Conservation (phyloP, 352 stramenopile species). For the Pythium insidiosum region DNA sequence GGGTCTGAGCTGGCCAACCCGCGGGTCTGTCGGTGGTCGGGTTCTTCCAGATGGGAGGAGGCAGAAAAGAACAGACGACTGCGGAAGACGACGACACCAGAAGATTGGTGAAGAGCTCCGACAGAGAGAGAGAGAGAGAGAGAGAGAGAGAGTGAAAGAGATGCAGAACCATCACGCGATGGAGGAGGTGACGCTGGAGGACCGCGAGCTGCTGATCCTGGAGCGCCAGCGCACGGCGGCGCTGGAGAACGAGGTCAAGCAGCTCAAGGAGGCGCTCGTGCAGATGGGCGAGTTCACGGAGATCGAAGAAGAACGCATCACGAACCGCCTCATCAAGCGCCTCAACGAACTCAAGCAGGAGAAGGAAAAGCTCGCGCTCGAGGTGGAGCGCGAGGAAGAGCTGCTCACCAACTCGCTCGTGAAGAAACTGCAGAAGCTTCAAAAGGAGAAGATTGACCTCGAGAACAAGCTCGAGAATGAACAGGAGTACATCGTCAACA, state of each 20-base stretch:
- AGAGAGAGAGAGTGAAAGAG: too few species aligned
- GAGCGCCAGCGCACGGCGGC: slow-evolving; percentile 69
- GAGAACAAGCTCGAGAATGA: slow-evolving; percentile 90
- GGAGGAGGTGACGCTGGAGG: slow-evolving; percentile 21
- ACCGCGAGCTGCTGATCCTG: slow-evolving; percentile 51
- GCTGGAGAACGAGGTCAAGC: slow-evolving; percentile 60
- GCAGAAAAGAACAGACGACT: neutral
- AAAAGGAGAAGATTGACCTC: slow-evolving; percentile 86
- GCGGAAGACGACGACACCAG: neutral
- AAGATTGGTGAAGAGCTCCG: neutral
- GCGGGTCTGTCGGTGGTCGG: too few species aligned
- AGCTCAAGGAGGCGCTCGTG: slow-evolving; percentile 59
- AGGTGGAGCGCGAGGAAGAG: slow-evolving; percentile 88
- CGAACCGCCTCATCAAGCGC: slow-evolving; percentile 77
- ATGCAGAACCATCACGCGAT: slow-evolving; percentile 18
- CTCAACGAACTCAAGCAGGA: slow-evolving; percentile 75
- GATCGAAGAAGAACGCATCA: slow-evolving; percentile 78
- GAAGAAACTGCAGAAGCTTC: slow-evolving; percentile 85
- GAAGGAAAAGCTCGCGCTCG: slow-evolving; percentile 84
- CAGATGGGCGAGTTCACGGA: slow-evolving; percentile 78
- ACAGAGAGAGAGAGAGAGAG: neutral
- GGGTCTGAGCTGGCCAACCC: too few species aligned
- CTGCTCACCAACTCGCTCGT: slow-evolving; percentile 86
- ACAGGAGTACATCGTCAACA: slow-evolving; percentile 91
- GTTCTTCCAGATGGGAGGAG: neutral